Percentiles rank a stretch among this genome's conserved stretches.
phyloP scores from a whole-genome alignment of 1,284 basidiomycete species.

The Ganoderma resinaceum region DNA sequence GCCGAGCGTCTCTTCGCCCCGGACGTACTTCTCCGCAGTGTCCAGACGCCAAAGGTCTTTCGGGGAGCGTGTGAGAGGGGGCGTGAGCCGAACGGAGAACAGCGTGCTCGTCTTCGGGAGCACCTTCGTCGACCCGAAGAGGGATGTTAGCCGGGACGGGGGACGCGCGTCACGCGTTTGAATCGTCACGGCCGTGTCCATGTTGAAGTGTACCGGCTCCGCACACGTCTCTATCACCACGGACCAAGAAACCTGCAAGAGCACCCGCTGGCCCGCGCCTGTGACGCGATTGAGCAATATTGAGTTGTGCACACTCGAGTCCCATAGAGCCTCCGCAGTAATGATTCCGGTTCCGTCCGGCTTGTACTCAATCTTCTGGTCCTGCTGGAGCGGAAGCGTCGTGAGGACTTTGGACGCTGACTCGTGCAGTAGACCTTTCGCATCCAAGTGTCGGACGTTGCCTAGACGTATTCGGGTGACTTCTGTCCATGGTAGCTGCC shows the following conservation, averaged over 20 bases:
- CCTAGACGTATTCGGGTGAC: constrained; percentile 83
- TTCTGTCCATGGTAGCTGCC: constrained; percentile 86
- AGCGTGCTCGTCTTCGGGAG: constrained; percentile 81
- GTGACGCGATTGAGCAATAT: constrained; percentile 88
- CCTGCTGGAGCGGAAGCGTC: constrained; percentile 76
- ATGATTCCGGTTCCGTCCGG: constrained; percentile 84
- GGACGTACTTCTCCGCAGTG: constrained; percentile 92
- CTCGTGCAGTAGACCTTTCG: constrained; percentile 82
- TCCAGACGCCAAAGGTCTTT: constrained; percentile 95
- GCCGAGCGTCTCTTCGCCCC: constrained; percentile 86
- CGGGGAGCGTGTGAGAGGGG: constrained; percentile 86
- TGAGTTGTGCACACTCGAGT: constrained; percentile 92
- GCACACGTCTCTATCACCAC: constrained; percentile 85
- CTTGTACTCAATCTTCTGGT: constrained; percentile 76
- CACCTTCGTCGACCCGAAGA: constrained; percentile 81
- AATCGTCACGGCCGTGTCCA: constrained; percentile 91
- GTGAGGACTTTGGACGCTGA: constrained; percentile 72
- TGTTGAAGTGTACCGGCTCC: constrained; percentile 84
- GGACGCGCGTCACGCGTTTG: constrained; percentile 87
- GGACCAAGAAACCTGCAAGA: constrained; percentile 81
- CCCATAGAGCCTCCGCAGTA: constrained; percentile 84
- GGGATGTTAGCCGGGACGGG: constrained; percentile 76
- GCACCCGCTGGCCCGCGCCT: constrained; percentile 75
- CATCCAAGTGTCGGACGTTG: constrained; percentile 85
- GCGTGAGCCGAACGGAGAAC: constrained; percentile 83